Evolutionary conservation across 2,329 filamentous ascomycete genomes (phyloP).

Genomic region (Sphaceloma murrayae): DNA sequence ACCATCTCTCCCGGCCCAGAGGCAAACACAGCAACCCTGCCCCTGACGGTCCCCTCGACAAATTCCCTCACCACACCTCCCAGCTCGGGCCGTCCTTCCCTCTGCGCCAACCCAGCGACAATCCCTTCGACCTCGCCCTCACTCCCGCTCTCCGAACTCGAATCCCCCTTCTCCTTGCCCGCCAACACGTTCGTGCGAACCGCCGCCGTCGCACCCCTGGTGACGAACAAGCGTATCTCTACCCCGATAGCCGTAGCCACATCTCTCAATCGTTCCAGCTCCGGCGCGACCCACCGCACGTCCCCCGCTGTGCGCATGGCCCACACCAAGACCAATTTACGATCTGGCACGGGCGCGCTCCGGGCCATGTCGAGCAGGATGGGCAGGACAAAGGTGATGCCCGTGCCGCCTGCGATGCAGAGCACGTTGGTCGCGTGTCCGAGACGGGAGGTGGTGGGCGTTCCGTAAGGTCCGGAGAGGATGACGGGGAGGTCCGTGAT

Average conservation of each 20-base stretch:
- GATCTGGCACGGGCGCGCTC: neutral
- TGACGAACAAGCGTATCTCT: constrained; percentile 17
- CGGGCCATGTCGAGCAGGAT: constrained; percentile 48
- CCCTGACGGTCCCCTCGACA: constrained; percentile 12
- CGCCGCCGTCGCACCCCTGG: constrained; percentile 9
- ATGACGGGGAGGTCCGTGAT: constrained; percentile 47
- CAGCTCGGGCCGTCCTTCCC: constrained; percentile 15
- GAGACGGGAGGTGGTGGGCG: constrained; percentile 30
- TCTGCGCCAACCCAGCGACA: neutral
- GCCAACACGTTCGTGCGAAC: neutral
- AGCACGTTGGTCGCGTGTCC: constrained; percentile 13
- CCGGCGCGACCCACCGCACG: constrained; percentile 16
- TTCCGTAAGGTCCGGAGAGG: constrained; percentile 55
- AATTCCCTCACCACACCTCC: constrained; percentile 16
- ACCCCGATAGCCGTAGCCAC: neutral
- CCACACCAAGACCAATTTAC: constrained; percentile 18
- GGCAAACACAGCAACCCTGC: constrained; percentile 16
- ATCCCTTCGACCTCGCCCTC: neutral
- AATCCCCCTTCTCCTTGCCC: neutral
- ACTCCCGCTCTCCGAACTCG: constrained; percentile 1
- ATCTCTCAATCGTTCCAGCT: constrained; percentile 14
- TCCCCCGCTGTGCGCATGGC: constrained; percentile 16
- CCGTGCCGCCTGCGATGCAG: constrained; percentile 41
- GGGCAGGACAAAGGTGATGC: constrained; percentile 60
- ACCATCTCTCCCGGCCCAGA: constrained; percentile 17